These are phyloP conservation scores for Lolium rigidum DNA, from an alignment of 176 grass and related monocot genomes.

Conservation along the genomic window DNA sequence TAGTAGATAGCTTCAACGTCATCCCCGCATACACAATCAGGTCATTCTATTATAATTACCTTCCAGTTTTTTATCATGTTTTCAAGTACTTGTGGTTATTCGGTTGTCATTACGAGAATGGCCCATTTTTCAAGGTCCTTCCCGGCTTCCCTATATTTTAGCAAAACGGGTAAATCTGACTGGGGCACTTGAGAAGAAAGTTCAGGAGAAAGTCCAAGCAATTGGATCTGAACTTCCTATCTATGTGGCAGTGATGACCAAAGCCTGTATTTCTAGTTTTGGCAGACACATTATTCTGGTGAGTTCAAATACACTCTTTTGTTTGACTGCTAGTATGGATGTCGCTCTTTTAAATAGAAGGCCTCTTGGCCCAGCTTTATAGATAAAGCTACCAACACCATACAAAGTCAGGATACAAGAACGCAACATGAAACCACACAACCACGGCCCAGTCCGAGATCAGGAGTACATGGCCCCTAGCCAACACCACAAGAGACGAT, in stretches of 20 bases:
- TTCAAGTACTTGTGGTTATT: background rate
- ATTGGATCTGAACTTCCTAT: constrained; percentile 6
- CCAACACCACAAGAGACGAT: too few species aligned
- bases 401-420: too few species aligned
- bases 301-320: background rate
- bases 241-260: constrained; percentile 10
- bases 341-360: background rate
- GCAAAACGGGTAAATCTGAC: background rate
- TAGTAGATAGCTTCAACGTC: background rate
- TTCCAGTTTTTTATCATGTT: background rate
- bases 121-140: background rate
- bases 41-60: background rate
- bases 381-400: too few species aligned
- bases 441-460: too few species aligned
- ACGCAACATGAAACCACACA: too few species aligned
- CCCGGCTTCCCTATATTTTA: too few species aligned
- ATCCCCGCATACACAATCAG: background rate
- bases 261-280: background rate
- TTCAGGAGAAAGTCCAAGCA: background rate
- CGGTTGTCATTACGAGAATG: background rate
- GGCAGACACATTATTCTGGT: background rate
- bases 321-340: background rate
- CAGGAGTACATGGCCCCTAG: too few species aligned
- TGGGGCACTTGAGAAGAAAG: background rate
- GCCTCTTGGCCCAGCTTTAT: too few species aligned